A percentile compares a stretch with the other conserved stretches of the same genome.
Conservation (phyloP, 495 filamentous ascomycete species). For the Aspergillus egyptiacus region DNA sequence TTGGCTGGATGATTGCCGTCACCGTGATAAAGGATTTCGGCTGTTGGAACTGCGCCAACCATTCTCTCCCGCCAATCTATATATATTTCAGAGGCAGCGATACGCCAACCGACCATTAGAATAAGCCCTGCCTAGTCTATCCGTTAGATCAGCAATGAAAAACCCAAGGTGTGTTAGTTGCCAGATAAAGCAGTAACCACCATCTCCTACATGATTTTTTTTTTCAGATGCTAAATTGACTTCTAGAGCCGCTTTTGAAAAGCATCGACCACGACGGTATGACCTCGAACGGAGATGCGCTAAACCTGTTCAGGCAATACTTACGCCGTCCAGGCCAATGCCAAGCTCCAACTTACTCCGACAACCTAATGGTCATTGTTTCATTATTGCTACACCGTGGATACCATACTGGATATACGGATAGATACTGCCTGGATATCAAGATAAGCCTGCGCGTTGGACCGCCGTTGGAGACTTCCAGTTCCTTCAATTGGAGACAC, state of each 20-base stretch:
- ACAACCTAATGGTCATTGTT: too few relatives aligned
- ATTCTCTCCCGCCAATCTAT: too few relatives aligned
- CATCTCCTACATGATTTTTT: too few relatives aligned
- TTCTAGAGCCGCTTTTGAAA: neutral
- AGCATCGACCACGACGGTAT: neutral
- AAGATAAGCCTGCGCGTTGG: too few relatives aligned
- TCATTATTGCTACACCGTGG: too few relatives aligned
- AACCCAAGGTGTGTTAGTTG: too few relatives aligned
- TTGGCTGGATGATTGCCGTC: slow-evolving; percentile 13
- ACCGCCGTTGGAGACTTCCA: too few relatives aligned
- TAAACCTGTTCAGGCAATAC: slow-evolving; percentile 12
- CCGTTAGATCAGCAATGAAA: neutral
- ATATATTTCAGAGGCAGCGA: slow-evolving; percentile 2
- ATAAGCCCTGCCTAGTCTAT: too few relatives aligned
- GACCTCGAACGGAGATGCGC: neutral
- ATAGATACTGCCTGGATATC: too few relatives aligned
- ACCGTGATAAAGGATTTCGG: neutral
- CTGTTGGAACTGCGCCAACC: neutral
- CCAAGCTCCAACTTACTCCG: neutral
- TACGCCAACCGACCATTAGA: neutral
- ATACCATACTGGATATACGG: too few relatives aligned
- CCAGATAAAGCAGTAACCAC: neutral
- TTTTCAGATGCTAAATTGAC: too few relatives aligned
- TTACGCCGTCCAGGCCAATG: slow-evolving; percentile 7
- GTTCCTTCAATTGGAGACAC: too few relatives aligned